Base-by-base conservation (phyloP, 116 monocot genomes). In the Trichopus zeylanicus region DNA sequence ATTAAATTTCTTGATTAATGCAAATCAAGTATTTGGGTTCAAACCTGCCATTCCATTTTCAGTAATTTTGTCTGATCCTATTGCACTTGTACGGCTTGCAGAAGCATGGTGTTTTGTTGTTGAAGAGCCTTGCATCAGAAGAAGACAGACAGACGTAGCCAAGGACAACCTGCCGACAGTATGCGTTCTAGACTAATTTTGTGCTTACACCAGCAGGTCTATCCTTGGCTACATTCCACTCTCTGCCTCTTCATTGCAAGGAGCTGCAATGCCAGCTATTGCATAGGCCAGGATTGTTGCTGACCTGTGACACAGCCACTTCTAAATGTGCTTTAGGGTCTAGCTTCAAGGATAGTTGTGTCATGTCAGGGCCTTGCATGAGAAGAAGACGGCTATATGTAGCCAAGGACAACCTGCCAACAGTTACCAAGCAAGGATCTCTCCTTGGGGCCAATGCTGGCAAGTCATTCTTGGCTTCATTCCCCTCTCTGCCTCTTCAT, bases 101-200 rank as follows among this genome's bases (percentile, higher is more conserved):
- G n/a, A n/a, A n/a, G n/a, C n/a, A n/a, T n/a, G n/a, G n/a, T n/a
- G 42, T 18, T 42, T 13, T 42, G 42, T 42, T 42, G 42, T 22
- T 21, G 5, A 4, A n/a, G 66, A 12, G 28, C 26, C 53, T 55
- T 29, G 29, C 35, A 29, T 65, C 38, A 65, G 53, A 65, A 65
- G 65, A 65, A 65, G 53, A 54, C 38, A 65, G 42, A 27, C 27
- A 54, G 35, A 28, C 31, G 65, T 65, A 65, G 53, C 65, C 65
- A 37, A 54, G 65, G 54, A 54, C 65, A 65, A 55, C 65, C 25
- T 54, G 54, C 65, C 28, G 29, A 13, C 37, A 39, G 3, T 26
- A 19, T 20, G 25, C 63, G 34, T 2, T 3, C 0, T 18, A 20
- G 10, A n/a, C n/a, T n/a, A n/a, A n/a, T n/a, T n/a, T n/a, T n/a